A percentile compares a stretch with the other conserved stretches of the same genome.
These are phyloP conservation scores for Sarocladium oryzae DNA, from an alignment of 2,329 filamentous ascomycete genomes.

Conservation along the genomic window DNA sequence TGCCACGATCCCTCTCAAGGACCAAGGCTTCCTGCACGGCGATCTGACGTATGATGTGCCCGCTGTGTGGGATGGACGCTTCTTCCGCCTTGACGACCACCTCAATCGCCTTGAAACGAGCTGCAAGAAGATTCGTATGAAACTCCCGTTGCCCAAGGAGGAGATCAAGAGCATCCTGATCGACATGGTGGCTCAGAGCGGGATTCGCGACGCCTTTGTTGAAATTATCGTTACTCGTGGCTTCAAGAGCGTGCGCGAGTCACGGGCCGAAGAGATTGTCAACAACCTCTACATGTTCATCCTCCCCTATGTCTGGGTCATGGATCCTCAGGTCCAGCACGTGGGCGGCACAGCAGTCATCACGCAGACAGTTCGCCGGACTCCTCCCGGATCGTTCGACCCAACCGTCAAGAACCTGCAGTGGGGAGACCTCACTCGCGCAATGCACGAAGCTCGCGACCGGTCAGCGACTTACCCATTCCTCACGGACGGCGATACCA, in stretches of 20 bases:
- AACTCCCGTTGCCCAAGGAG: conserved; percentile 32
- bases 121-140: conserved; percentile 38
- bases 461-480: conserved; percentile 41
- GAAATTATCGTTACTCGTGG: conserved; percentile 46
- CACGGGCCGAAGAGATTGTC: conserved; percentile 24
- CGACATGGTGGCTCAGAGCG: conserved; percentile 39
- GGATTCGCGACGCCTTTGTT: conserved; percentile 42
- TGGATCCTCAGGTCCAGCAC: conserved; percentile 36
- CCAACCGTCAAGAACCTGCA: conserved; percentile 46
- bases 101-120: conserved; percentile 35
- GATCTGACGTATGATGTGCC: conserved; percentile 48
- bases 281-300: conserved; percentile 43
- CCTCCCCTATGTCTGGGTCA: conserved; percentile 42
- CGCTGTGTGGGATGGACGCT: conserved; percentile 43
- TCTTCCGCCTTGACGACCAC: conserved; percentile 46
- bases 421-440: conserved; percentile 41
- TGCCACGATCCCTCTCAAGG: conserved; percentile 42
- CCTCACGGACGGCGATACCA: conserved; percentile 41
- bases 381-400: conserved; percentile 39
- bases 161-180: conserved; percentile 32
- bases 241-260: conserved; percentile 31
- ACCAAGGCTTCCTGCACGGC: conserved; percentile 46
- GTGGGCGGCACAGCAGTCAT: conserved; percentile 35
- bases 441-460: conserved; percentile 39
- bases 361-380: conserved; percentile 36